These are phyloP conservation scores for Diversispora epigaea DNA, from an alignment of 192 early-diverging fungal species.

Conservation along the genomic window DNA sequence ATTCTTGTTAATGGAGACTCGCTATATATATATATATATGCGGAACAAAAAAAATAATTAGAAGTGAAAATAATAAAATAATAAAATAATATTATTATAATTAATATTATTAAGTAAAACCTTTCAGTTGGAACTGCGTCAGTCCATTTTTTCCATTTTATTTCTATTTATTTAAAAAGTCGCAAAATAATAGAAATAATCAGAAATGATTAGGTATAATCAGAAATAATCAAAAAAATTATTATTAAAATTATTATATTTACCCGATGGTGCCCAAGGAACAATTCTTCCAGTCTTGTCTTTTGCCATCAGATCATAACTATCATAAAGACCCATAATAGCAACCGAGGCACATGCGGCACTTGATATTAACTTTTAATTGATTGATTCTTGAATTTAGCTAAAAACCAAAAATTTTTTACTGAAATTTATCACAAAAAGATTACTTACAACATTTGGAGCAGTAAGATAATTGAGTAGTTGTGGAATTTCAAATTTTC, in stretches of 20 bases:
- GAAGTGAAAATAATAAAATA: slow-evolving; percentile 1
- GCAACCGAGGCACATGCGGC: slow-evolving; percentile 77
- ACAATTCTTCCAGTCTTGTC: slow-evolving; percentile 65
- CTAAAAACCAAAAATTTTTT: not conserved
- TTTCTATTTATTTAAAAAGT: slow-evolving; percentile 22
- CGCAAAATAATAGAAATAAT: not conserved
- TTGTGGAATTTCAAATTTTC: slow-evolving; percentile 73
- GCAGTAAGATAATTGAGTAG: slow-evolving; percentile 76
- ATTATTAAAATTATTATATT: not conserved
- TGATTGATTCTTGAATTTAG: not conserved
- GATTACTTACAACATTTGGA: slow-evolving; percentile 65
- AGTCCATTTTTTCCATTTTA: slow-evolving; percentile 47
- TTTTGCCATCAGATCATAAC: slow-evolving; percentile 69
- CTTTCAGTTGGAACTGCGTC: slow-evolving; percentile 42
- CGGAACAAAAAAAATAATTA: slow-evolving; percentile 35
- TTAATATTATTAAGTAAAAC: slow-evolving; percentile 24
- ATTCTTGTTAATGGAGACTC: slow-evolving; percentile 67
- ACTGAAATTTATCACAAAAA: not conserved
- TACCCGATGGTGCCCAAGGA: slow-evolving; percentile 56
- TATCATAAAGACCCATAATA: slow-evolving; percentile 64
- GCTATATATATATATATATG: slow-evolving; percentile 36
- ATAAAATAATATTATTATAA: slow-evolving; percentile 22
- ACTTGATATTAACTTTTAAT: slow-evolving; percentile 65
- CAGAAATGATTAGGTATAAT: not conserved
- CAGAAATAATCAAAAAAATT: not conserved